These are phyloP conservation scores for Globisporangium uncinulatum DNA, from an alignment of 352 stramenopile genomes.

Conservation along the genomic window DNA sequence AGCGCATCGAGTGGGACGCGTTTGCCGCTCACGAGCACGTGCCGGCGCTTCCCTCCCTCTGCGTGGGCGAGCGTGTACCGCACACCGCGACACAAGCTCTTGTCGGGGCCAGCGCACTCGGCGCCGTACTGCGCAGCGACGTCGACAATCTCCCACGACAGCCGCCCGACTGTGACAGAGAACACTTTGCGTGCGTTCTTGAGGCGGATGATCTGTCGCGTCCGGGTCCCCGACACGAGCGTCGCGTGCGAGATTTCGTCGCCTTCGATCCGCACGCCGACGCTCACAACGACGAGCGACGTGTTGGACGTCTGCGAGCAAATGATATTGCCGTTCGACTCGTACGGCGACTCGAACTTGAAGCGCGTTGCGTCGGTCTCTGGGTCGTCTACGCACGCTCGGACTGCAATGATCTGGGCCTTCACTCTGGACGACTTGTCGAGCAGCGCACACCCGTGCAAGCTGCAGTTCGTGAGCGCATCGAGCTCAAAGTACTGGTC, in stretches of 20 bases:
- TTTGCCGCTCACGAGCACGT: background rate
- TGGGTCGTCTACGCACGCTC: background rate
- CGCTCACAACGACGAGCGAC: slow-evolving; percentile 2
- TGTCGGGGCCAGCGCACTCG: background rate
- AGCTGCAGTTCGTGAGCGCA: slow-evolving; percentile 1
- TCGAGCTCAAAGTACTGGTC: slow-evolving; percentile 4
- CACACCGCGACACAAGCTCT: slow-evolving; percentile 3
- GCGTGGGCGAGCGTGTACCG: background rate
- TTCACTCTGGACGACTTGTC: background rate
- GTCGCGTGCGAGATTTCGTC: slow-evolving; percentile 2
- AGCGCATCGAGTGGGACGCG: background rate
- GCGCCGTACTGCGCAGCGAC: slow-evolving; percentile 12
- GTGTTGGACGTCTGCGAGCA: slow-evolving; percentile 1
- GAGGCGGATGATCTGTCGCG: slow-evolving; percentile 1
- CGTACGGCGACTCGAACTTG: too few species aligned
- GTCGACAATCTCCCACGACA: slow-evolving; percentile 13
- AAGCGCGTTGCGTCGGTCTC: background rate
- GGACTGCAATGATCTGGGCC: background rate
- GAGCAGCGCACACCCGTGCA: slow-evolving; percentile 1
- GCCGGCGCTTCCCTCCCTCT: background rate
- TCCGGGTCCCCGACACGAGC: background rate
- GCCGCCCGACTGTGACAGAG: slow-evolving; percentile 16
- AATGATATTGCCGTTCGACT: background rate
- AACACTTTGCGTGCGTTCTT: slow-evolving; percentile 20
- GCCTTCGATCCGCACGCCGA: slow-evolving; percentile 7